Evolutionary conservation across 345 rosid species (phyloP), one percentile per base, ranked within the genome.

Genomic region (Hibiscus syriacus): DNA sequence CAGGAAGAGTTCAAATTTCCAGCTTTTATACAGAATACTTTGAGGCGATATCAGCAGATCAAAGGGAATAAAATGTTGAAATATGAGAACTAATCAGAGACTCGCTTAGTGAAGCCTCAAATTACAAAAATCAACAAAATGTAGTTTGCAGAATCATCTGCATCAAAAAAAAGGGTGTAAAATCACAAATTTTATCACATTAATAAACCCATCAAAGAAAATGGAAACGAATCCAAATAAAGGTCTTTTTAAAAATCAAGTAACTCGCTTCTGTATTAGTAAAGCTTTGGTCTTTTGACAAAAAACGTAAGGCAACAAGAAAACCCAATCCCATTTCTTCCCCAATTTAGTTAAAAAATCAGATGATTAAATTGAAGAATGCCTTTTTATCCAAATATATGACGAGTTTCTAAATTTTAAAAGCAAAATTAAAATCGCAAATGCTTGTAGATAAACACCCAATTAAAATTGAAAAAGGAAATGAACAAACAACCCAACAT

Each of bases 291-390:
- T 13, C 45, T 62, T 62, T 22, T 3, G 13, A 38, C 41, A 38
- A 10, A 38, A n/a, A 38, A 9, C 10, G 41, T 38, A 2, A 65
- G 12, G 10, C 29, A 48, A 45, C n/a, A 32, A 45, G 27, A 13
- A 55, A 64, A 70, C 52, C 76, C 69, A 53, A 29, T 55, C 52
- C 23, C 32, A 17, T 12, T 69, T 20, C 62, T 70, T 65, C 41
- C 65, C 17, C 22, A 45, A 50, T 25, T 36, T 56, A 29, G 14
- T n/a, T n/a, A 5, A 49, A 49, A 13, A 22, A 32, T 45, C n/a
- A 68, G 58, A 62, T 32, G 58, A 68, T 53, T 45, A 50, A 38
- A 64, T 27, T 46, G n/a, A 25, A 55, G 3, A 63, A 64, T n/a
- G 39, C 59, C 32, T 64, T 38, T 38, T 48, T 17, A 64, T 32